Percentiles rank a stretch among this genome's conserved stretches.
Conservation (phyloP, 768 basidiomycete genomes). For the Boletellus emodensis region DNA sequence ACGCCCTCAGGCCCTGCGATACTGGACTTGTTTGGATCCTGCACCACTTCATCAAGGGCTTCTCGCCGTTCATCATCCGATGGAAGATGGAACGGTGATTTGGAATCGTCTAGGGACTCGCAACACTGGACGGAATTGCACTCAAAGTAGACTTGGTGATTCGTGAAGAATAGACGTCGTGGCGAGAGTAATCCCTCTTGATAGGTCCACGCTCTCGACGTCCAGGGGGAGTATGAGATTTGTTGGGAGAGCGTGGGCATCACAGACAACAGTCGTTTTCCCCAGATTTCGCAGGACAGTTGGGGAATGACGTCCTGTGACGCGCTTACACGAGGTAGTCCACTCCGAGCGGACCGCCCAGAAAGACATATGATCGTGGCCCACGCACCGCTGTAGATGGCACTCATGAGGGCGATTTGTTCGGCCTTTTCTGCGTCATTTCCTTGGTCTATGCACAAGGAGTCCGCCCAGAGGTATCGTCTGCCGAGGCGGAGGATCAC, state of each 20-base stretch:
- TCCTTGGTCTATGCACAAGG: conserved; percentile 16
- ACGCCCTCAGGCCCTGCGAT: background rate
- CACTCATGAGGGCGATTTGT: conserved; percentile 15
- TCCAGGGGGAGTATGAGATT: conserved; percentile 12
- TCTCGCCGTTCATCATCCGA: conserved; percentile 1
- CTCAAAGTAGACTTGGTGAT: conserved; percentile 18
- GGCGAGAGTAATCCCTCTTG: conserved; percentile 12
- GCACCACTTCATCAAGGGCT: background rate
- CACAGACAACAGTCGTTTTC: conserved; percentile 3
- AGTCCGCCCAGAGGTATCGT: conserved; percentile 17
- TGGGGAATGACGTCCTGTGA: conserved; percentile 9
- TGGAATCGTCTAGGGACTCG: conserved; percentile 1
- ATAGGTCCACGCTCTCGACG: conserved; percentile 15
- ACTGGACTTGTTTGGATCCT: background rate
- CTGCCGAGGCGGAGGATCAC: conserved; percentile 13
- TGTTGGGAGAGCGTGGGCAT: conserved; percentile 10
- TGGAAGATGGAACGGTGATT: conserved; percentile 10
- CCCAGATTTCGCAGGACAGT: conserved; percentile 1
- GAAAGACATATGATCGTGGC: conserved; percentile 12
- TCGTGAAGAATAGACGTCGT: conserved; percentile 17
- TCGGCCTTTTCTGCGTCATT: conserved; percentile 2
- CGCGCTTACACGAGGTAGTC: conserved; percentile 15
- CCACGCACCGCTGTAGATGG: conserved; percentile 14
- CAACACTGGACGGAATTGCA: conserved; percentile 6
- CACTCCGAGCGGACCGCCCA: conserved; percentile 2